Conservation (phyloP, 331 rosid species). For the Telfairia occidentalis region DNA sequence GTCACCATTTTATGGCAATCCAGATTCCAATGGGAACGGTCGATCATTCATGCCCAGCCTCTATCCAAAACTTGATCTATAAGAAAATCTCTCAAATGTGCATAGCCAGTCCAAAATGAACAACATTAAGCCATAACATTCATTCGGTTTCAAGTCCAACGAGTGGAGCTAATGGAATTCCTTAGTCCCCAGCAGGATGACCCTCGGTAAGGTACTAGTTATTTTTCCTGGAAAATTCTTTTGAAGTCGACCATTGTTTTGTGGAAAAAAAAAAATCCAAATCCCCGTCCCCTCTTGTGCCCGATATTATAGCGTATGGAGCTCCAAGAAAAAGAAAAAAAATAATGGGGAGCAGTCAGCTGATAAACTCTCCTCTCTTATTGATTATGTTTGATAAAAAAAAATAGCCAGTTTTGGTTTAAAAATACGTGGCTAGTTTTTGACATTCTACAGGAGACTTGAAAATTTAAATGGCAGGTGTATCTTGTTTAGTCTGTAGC, state of each 20-base stretch:
- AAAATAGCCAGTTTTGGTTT: constrained; percentile 1
- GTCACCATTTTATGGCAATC: constrained; percentile 34
- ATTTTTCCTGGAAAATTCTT: not conserved
- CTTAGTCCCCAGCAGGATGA: not conserved
- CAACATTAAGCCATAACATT: not conserved
- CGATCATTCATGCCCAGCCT: constrained; percentile 34
- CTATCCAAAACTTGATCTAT: constrained; percentile 40
- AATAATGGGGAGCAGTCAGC: constrained; percentile 6
- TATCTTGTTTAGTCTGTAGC: not conserved
- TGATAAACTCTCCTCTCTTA: not conserved
- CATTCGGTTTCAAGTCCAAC: not conserved
- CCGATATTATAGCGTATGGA: not conserved
- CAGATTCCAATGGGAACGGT: constrained; percentile 56
- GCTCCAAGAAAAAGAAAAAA: not conserved
- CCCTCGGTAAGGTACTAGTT: not conserved
- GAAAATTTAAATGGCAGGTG: not conserved
- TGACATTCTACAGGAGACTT: not conserved
- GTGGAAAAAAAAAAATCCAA: not conserved
- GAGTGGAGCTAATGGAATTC: constrained; percentile 6
- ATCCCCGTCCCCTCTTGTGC: not conserved
- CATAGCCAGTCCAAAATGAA: constrained; percentile 5
- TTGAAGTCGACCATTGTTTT: not conserved
- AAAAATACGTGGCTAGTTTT: not conserved
- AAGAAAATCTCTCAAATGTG: not conserved
- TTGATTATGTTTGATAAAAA: not conserved